Base-by-base conservation (phyloP, 2,329 filamentous ascomycete genomes). In the Ascochyta clinopodiicola region DNA sequence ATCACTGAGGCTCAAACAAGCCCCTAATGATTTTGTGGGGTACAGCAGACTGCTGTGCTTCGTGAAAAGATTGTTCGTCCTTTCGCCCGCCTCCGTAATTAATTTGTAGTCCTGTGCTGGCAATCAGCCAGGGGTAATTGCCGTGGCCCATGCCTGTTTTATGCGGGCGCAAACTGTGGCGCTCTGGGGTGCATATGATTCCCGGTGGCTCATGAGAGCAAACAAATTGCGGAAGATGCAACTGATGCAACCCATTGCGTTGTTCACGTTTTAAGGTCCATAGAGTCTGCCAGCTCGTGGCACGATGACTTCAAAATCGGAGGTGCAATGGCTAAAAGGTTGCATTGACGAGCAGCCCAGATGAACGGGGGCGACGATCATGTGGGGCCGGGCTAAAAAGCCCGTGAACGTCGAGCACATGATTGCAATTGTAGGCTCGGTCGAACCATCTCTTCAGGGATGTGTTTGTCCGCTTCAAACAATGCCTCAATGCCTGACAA, bases 31-130 rank as follows among this genome's bases (percentile, higher is more conserved):
- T 59, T 43, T 48, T 59, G 70, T 68, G 70, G 70, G 61, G 68
- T 64, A 61, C 29, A 56, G 40, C 45, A 39, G 38, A 51, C 50
- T 56, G 42, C 36, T 64, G 66, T 51, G 53, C 36, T 54, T 55
- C 44, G 25, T 46, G 58, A 50, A 48, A 27, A 47, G 50, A 51
- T 53, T 31, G 24, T 49, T 66, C 44, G 63, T 65, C 71, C 71
- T 69, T 73, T 74, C 66, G 68, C 68, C 71, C 71, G 71, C 61
- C 57, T 22, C 57, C 46, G 59, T 57, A 73, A 73, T 71, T 49
- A 72, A 73, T 57, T 46, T 58, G 50, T 52, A 53, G 62, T 51
- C 63, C 55, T 66, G 64, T 61, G 60, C 67, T 64, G 64, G 44
- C 36, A 60, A 56, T 60, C 49, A 49, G 44, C 57, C 67, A 70